Base-by-base conservation (phyloP, 2,329 filamentous ascomycete species). In the Alternaria infectoria region DNA sequence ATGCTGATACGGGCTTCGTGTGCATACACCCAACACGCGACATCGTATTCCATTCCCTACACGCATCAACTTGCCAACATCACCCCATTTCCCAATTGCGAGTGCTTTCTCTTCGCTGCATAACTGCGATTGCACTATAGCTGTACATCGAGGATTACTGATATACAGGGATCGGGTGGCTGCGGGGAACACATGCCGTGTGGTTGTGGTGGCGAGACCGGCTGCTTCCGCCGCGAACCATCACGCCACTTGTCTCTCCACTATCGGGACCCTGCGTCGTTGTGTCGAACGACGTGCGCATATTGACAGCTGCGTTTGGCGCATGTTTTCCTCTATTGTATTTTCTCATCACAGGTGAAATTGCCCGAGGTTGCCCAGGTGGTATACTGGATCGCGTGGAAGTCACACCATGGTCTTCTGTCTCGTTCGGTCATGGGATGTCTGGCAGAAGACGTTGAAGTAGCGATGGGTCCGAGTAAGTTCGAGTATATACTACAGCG, bases 231-330 rank as follows among this genome's bases (percentile, higher is more conserved):
- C 40, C 64, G 12, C 40, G 15, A 40, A 40, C n/a, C 21, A 13
- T 61, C 59, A 62, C 64, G 56, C 59, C 62, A 64, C 25, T 11
- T 58, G 36, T 64, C 61, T 62, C 56, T 23, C 65, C 62, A 67
- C 59, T 23, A 23, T 17, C 26, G 13, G 1, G 15, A 25, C 13
- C 12, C 28, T 54, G 30, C 40, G 3, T 44, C 36, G 28, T 19
- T 15, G 17, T 28, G 9, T 12, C 6, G 21, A 23, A 13, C 6
- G 19, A 32, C 17, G 6, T 52, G 26, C 30, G 11, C 51, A 32
- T 13, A 30, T 8, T 9, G 9, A 23, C 40, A 17, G 11, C 30
- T 15, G 23, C 4, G 2, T 5, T 11, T 28, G 9, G 10, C 26
- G 9, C 23, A 25, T 25, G 23, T 25, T 25, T 25, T 25, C 23